Evolutionary conservation across 805 yeast species (phyloP).

Genomic region (Kodamaea leandrae): DNA sequence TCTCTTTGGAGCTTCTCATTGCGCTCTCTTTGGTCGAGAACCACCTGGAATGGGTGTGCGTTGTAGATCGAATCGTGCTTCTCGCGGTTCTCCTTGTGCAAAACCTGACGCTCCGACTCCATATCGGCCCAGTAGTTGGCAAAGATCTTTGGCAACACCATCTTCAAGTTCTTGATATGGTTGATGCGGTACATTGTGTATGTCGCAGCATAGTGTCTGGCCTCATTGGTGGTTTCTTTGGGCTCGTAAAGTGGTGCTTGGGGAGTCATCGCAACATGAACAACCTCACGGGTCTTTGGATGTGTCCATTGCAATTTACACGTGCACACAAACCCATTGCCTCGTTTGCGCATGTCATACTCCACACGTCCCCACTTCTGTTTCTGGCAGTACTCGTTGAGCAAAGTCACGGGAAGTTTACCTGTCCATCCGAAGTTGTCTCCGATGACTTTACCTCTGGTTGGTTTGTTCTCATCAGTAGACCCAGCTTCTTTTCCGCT

Average conservation of each 20-base stretch:
- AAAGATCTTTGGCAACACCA: constrained; percentile 84
- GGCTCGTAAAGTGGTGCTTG: constrained; percentile 51
- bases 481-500: constrained; percentile 2
- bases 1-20: constrained; percentile 47
- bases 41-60: constrained; percentile 73
- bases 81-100: constrained; percentile 45
- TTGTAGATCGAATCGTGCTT: constrained; percentile 55
- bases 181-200: constrained; percentile 78
- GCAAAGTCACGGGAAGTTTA: constrained; percentile 79
- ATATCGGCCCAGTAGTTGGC: constrained; percentile 74
- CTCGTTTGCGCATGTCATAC: constrained; percentile 58
- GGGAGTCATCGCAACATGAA: constrained; percentile 56
- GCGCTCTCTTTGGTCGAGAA: constrained; percentile 53
- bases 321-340: constrained; percentile 39
- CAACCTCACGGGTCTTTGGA: constrained; percentile 73
- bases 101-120: constrained; percentile 54
- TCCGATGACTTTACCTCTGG: constrained; percentile 37
- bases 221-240: constrained; percentile 82
- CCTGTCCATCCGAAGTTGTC: constrained; percentile 90
- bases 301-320: constrained; percentile 69
- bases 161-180: constrained; percentile 75
- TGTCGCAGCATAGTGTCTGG: constrained; percentile 88
- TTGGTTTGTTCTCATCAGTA: constrained; percentile 7
- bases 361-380: constrained; percentile 86
- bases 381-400: constrained; percentile 85